These are phyloP conservation scores for Citrus glauca DNA, from an alignment of 345 rosid species.

Conservation along the genomic window DNA sequence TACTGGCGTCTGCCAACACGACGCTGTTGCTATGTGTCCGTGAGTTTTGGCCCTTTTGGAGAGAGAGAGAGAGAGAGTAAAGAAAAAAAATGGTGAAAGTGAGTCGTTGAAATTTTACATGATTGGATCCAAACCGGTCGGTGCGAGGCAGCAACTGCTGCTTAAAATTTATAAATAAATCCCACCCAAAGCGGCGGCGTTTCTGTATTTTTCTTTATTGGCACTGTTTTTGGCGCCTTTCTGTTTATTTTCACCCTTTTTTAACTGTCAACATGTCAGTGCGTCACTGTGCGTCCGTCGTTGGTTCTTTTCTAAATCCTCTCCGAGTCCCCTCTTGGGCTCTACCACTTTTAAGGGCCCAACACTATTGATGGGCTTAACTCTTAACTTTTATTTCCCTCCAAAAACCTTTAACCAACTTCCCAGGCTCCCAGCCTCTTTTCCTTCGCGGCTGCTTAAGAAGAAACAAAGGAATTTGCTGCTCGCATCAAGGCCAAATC, in stretches of 20 bases:
- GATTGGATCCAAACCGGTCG: slow-evolving; percentile 22
- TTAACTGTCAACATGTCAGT: background rate
- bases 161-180: background rate
- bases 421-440: background rate
- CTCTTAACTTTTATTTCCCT: background rate
- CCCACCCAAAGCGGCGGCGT: slow-evolving; percentile 14
- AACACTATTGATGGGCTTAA: too few species aligned
- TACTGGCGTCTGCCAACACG: too few species aligned
- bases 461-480: background rate
- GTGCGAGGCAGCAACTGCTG: background rate
- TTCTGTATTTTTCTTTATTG: background rate
- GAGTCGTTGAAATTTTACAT: background rate
- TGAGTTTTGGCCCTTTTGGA: background rate
- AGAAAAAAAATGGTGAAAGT: too few species aligned
- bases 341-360: background rate
- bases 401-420: background rate
- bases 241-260: background rate
- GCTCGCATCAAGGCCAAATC: background rate
- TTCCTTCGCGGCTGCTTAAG: background rate
- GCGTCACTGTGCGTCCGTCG: too few species aligned
- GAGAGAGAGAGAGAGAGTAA: too few species aligned
- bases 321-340: too few species aligned
- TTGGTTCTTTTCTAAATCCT: too few species aligned
- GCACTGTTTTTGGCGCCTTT: background rate
- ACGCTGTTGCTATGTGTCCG: too few species aligned